Percentiles rank a stretch among this genome's conserved stretches.
phyloP scores from a whole-genome alignment of 495 filamentous ascomycete genomes.

The Annulohypoxylon nitens region DNA sequence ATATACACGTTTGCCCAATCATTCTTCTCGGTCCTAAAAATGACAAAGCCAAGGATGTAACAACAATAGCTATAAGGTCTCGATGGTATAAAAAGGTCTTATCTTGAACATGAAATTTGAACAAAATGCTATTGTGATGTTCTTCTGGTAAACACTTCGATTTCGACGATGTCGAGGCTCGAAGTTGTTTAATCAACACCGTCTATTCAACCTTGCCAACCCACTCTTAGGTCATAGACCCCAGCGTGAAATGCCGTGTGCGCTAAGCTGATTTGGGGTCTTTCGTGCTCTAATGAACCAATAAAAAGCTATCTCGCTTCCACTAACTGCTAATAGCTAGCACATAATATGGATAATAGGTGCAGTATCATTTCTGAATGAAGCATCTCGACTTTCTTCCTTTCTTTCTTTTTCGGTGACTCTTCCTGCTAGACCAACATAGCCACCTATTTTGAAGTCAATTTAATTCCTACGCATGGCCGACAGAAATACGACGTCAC shows the following conservation, averaged over 20 bases:
- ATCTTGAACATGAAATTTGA: too few species aligned
- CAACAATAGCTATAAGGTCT: too few species aligned
- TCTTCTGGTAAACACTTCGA: too few species aligned
- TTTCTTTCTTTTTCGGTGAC: background rate
- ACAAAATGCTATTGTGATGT: too few species aligned
- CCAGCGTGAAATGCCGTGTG: background rate
- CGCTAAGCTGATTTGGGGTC: constrained; percentile 8
- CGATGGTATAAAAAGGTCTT: too few species aligned
- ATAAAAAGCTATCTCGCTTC: constrained; percentile 31
- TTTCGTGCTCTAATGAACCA: constrained; percentile 16
- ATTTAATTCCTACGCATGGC: background rate
- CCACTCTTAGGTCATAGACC: background rate
- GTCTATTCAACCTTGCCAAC: background rate
- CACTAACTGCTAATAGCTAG: constrained; percentile 27
- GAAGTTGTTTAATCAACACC: background rate
- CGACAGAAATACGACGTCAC: constrained; percentile 13
- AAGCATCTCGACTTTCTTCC: constrained; percentile 8
- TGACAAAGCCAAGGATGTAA: too few species aligned
- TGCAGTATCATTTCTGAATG: constrained; percentile 13
- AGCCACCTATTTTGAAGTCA: background rate
- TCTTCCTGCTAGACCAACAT: background rate
- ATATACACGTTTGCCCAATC: too few species aligned
- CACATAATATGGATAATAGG: background rate
- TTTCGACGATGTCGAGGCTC: too few species aligned
- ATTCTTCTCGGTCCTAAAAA: too few species aligned